Base-by-base conservation (phyloP, 805 yeast genomes). In the Metschnikowia drakensbergensis region DNA sequence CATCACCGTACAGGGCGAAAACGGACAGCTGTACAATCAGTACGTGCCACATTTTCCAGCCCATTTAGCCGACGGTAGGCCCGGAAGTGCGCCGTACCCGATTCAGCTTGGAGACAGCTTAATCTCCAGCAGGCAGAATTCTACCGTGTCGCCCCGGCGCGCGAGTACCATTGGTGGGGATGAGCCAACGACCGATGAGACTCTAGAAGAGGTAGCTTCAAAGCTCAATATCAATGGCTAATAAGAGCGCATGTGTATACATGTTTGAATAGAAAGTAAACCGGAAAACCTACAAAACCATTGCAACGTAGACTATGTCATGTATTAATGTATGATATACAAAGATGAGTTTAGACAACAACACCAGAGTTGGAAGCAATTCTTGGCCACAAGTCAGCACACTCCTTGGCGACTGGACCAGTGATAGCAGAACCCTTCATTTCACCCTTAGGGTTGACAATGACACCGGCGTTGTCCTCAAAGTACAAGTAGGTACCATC, bases 371-470 rank as follows among this genome's bases (percentile, higher is more conserved):
- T 89, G 66, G 97, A 90, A 73, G 99, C 98, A 82, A 94, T 94
- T 84, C 99, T 89, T 77, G 99, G 99, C 99, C 99, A 94, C 78
- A 94, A 87, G 76, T 94, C 99, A 76, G 99, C 99, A 84, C 99
- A 95, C 84, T 94, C 99, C 83, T 94, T 94, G 77, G 97, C 98
- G 74, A 94, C 99, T 72, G 99, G 99, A 79, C 99, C 99, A 72
- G 99, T 95, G 77, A 94, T 94, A 72, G 99, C 99, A 65, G 99
- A 95, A 81, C 99, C 99, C 85, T 94, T 94, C 99, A 95, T 94
- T 81, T 94, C 99, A 84, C 99, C 99, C 94, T 94, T 94, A 75
- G 99, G 99, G 83, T 94, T 94, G 76, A 94, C 99, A 74, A 94
- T 94, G 77, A 95, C 99, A 86, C 99, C 99, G 63, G 99, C 99